Evolutionary conservation across 352 stramenopile genomes (phyloP).

Genomic region (Globisporangium paddicum): DNA sequence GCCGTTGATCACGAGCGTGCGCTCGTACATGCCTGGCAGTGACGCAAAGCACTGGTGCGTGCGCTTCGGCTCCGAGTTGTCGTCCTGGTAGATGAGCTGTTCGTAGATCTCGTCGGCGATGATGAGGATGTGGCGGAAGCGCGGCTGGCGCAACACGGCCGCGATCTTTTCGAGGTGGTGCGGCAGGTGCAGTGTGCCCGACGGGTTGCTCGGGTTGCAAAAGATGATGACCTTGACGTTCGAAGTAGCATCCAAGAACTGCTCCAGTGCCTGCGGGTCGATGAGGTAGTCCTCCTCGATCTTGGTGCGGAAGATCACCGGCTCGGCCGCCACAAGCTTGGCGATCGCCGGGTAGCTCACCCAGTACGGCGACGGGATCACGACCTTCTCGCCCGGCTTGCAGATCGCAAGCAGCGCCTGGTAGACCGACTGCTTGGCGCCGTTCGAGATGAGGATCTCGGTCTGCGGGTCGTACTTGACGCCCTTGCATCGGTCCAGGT

Average conservation of each 20-base stretch:
- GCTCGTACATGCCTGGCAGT: conserved; percentile 81
- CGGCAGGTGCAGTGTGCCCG: conserved; percentile 75
- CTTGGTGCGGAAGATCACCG: conserved; percentile 90
- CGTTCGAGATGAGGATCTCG: conserved; percentile 96
- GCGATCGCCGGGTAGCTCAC: conserved; percentile 97
- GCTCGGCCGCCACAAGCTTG: conserved; percentile 84
- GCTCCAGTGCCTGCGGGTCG: conserved; percentile 72
- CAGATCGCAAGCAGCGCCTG: conserved; percentile 91
- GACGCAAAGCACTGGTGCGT: conserved; percentile 68
- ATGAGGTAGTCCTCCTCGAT: conserved; percentile 91
- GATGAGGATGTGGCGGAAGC: conserved; percentile 78
- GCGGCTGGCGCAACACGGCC: conserved; percentile 46
- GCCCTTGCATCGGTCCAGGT: conserved; percentile 90
- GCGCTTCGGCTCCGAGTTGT: conserved; percentile 26
- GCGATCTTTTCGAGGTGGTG: conserved; percentile 52
- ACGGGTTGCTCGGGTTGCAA: conserved; percentile 96
- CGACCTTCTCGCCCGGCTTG: conserved; percentile 90
- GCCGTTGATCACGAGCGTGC: conserved; percentile 94
- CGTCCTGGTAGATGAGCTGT: conserved; percentile 89
- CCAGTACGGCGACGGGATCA: conserved; percentile 97
- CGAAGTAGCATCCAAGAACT: conserved; percentile 60
- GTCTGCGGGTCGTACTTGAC: conserved; percentile 84
- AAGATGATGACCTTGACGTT: conserved; percentile 91
- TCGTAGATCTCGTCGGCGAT: conserved; percentile 97
- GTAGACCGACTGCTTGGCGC: conserved; percentile 94